Percentiles rank a stretch among this genome's conserved stretches.
Conservation (phyloP, 2,329 filamentous ascomycete genomes). For the Neofusicoccum cordaticola region DNA sequence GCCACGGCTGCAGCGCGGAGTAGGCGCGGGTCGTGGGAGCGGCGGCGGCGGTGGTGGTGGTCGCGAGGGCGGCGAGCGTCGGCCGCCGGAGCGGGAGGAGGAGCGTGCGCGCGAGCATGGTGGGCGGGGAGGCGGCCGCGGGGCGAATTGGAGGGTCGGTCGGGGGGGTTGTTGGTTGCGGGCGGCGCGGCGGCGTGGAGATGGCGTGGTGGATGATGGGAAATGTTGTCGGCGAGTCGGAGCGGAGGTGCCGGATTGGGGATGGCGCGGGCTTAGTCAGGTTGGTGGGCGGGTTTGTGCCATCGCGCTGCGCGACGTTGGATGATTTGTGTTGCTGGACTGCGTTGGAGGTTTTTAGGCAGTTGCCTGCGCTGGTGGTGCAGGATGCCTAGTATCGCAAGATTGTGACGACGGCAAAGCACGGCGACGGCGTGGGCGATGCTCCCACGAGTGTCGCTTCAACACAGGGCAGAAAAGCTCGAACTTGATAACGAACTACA, state of each 20-base stretch:
- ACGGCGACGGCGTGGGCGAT: no score
- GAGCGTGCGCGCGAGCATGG: slow-evolving; percentile 34
- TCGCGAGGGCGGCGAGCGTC: not conserved
- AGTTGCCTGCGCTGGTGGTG: no score
- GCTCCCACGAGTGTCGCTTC: no score
- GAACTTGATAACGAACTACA: no score
- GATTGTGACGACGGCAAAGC: no score
- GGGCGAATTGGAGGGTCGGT: not conserved
- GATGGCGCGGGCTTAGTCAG: not conserved
- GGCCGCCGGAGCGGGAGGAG: slow-evolving; percentile 29
- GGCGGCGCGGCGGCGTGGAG: not conserved
- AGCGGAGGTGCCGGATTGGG: not conserved
- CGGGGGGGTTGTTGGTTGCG: no score
- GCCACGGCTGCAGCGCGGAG: not conserved
- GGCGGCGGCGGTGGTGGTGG: not conserved
- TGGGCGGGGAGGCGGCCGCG: not conserved
- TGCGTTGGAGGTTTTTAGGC: not conserved
- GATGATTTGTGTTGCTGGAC: not conserved
- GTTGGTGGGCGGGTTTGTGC: no score
- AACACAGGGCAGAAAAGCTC: no score
- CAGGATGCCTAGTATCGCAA: no score
- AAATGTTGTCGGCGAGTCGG: not conserved
- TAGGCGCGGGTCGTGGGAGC: not conserved
- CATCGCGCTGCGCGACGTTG: no score
- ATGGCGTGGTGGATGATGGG: not conserved